A percentile compares a stretch with the other conserved stretches of the same genome.
Conservation (phyloP, 1,284 basidiomycete genomes). For the Dichomitus squalens region DNA sequence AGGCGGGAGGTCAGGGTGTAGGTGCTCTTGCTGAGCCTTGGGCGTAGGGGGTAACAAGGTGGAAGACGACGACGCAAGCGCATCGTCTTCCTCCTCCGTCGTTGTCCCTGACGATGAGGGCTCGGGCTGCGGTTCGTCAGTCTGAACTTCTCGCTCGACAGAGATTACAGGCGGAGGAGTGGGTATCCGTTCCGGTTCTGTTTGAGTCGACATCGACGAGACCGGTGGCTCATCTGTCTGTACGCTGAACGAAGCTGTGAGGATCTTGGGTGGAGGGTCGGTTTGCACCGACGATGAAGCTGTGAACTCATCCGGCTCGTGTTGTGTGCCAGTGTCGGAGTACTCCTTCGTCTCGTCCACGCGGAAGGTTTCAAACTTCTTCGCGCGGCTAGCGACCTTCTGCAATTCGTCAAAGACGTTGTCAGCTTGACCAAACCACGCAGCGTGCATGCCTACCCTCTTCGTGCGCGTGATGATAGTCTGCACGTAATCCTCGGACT, state of each 20-base stretch:
- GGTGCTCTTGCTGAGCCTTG: conserved; percentile 44
- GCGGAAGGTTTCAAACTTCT: conserved; percentile 50
- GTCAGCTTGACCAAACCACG: conserved; percentile 1
- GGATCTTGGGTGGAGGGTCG: conserved; percentile 35
- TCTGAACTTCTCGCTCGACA: conserved; percentile 63
- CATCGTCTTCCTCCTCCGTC: conserved; percentile 45
- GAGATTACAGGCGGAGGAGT: conserved; percentile 36
- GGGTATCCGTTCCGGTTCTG: conserved; percentile 40
- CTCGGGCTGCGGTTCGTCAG: conserved; percentile 46
- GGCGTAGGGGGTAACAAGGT: conserved; percentile 70
- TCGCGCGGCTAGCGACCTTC: conserved; percentile 67
- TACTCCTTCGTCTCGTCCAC: conserved; percentile 73
- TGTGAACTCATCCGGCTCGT: conserved; percentile 55
- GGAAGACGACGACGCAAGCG: conserved; percentile 69
- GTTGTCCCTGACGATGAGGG: conserved; percentile 30
- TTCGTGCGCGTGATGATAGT: conserved; percentile 82
- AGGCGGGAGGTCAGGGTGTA: conserved; percentile 59
- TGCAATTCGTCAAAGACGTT: conserved; percentile 30
- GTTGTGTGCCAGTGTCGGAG: conserved; percentile 68
- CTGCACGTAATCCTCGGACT: conserved; percentile 75
- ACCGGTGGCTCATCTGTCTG: conserved; percentile 35
- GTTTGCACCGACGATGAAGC: conserved; percentile 41
- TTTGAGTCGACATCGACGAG: conserved; percentile 43
- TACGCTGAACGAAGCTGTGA: conserved; percentile 36
- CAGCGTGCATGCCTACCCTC: conserved; percentile 48